phyloP scores from a whole-genome alignment of 805 yeast species.

The Lipomyces spencermartinsiae region DNA sequence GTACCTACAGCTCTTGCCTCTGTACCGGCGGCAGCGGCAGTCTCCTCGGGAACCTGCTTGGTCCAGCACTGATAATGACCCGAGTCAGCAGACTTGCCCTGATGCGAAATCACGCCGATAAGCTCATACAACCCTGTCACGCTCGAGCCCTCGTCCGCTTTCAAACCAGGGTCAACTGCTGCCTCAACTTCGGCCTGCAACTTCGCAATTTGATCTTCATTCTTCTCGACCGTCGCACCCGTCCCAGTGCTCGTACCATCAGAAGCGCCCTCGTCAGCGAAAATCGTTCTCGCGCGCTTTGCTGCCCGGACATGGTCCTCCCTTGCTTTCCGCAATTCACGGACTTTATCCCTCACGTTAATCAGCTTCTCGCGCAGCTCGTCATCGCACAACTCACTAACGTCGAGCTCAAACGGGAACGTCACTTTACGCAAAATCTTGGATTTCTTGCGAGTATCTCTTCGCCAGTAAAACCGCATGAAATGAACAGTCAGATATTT shows the following conservation, averaged over 20 bases:
- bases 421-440: slow-evolving; percentile 92
- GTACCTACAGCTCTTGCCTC: slow-evolving; percentile 26
- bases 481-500: slow-evolving; percentile 87
- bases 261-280: slow-evolving; percentile 44
- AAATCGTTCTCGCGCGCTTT: slow-evolving; percentile 57
- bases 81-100: slow-evolving; percentile 94
- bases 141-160: slow-evolving; percentile 65
- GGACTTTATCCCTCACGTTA: slow-evolving; percentile 75
- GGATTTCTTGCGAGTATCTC: slow-evolving; percentile 87
- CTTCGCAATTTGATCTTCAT: slow-evolving; percentile 32
- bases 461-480: slow-evolving; percentile 95
- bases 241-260: slow-evolving; percentile 18
- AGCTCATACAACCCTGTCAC: slow-evolving; percentile 88
- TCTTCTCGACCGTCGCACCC: slow-evolving; percentile 40
- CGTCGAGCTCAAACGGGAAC: slow-evolving; percentile 91
- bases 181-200: slow-evolving; percentile 40
- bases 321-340: slow-evolving; percentile 75
- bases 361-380: slow-evolving; percentile 70
- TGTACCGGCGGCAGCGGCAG: slow-evolving; percentile 13
- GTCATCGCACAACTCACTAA: slow-evolving; percentile 84
- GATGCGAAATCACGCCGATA: slow-evolving; percentile 84
- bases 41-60: slow-evolving; percentile 63
- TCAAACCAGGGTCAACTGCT: slow-evolving; percentile 51
- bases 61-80: slow-evolving; percentile 96
- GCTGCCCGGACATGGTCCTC: slow-evolving; percentile 74